Percentiles rank a stretch among this genome's conserved stretches.
These are phyloP conservation scores for Aspergillus leporis DNA, from an alignment of 495 filamentous ascomycete genomes.

Conservation along the genomic window DNA sequence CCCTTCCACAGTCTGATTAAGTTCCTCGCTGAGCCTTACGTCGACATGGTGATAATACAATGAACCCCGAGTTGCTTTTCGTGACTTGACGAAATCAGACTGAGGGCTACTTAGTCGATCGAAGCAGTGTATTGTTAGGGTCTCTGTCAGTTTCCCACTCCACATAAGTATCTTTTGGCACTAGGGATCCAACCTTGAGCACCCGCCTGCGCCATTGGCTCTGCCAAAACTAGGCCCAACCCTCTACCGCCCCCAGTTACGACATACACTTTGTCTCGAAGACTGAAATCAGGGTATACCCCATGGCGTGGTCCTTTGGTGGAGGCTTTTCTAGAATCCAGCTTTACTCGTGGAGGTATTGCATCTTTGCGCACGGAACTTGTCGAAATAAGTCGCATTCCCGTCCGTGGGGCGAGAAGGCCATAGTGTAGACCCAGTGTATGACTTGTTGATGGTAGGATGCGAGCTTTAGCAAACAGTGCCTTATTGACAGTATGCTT, in stretches of 20 bases:
- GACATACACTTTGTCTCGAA: conserved; percentile 1
- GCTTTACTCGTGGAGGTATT: no score
- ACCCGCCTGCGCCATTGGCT: background rate
- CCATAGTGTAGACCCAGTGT: no score
- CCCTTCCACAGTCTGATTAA: conserved; percentile 43
- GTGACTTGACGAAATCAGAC: conserved; percentile 38
- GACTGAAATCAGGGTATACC: conserved; percentile 5
- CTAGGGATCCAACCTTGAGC: conserved; percentile 1
- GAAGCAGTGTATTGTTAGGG: conserved; percentile 52
- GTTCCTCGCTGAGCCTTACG: conserved; percentile 46
- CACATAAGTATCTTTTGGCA: no score
- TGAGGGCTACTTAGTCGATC: conserved; percentile 46
- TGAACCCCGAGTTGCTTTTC: conserved; percentile 42
- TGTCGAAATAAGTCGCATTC: no score
- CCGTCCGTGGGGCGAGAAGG: no score
- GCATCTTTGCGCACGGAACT: no score
- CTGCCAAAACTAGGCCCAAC: background rate
- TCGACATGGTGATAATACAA: conserved; percentile 57
- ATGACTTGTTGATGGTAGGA: no score
- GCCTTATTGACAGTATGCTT: no score
- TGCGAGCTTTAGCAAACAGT: no score
- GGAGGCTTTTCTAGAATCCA: no score
- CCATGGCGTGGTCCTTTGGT: conserved; percentile 6
- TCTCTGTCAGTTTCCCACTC: background rate
- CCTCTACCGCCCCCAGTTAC: background rate